These are phyloP conservation scores for Cyberlindnera americana DNA, from an alignment of 805 yeast species.

Conservation along the genomic window DNA sequence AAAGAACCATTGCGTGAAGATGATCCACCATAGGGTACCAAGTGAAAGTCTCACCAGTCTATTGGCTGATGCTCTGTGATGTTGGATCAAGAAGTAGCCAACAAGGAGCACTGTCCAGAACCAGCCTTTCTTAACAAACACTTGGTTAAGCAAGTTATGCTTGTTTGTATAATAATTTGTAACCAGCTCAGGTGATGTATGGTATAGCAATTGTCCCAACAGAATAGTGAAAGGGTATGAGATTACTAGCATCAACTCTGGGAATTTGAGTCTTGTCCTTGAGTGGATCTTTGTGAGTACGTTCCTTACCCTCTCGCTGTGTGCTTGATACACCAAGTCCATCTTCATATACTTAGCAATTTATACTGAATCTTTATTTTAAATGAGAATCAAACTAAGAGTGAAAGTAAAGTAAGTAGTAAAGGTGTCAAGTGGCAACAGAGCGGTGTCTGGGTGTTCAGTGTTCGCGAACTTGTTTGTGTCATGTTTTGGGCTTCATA, in stretches of 20 bases:
- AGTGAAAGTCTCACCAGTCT: constrained; percentile 12
- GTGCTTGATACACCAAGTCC: constrained; percentile 10
- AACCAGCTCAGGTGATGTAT: constrained; percentile 12
- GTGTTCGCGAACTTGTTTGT: not conserved
- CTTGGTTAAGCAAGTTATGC: constrained; percentile 62
- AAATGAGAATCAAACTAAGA: too few species aligned
- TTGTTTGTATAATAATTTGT: constrained; percentile 44
- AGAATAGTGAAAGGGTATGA: constrained; percentile 42
- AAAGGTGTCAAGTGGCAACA: not conserved
- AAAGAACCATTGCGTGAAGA: constrained; percentile 84
- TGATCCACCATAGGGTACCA: constrained; percentile 72
- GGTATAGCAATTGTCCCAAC: constrained; percentile 49
- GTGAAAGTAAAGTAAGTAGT: not conserved
- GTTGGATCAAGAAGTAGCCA: constrained; percentile 24
- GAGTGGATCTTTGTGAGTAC: constrained; percentile 2
- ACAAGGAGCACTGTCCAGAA: constrained; percentile 68
- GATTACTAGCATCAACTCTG: constrained; percentile 15
- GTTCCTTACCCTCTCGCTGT: not conserved
- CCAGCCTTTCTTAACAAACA: constrained; percentile 91
- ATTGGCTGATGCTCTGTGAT: constrained; percentile 11
- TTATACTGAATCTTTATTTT: too few species aligned
- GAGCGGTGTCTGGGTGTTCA: constrained; percentile 5
- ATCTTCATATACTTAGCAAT: not conserved
- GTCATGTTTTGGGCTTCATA: too few species aligned
- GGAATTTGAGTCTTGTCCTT: constrained; percentile 8